phyloP scores from a whole-genome alignment of 805 yeast genomes.

The Limtongozyma cylindracea region DNA sequence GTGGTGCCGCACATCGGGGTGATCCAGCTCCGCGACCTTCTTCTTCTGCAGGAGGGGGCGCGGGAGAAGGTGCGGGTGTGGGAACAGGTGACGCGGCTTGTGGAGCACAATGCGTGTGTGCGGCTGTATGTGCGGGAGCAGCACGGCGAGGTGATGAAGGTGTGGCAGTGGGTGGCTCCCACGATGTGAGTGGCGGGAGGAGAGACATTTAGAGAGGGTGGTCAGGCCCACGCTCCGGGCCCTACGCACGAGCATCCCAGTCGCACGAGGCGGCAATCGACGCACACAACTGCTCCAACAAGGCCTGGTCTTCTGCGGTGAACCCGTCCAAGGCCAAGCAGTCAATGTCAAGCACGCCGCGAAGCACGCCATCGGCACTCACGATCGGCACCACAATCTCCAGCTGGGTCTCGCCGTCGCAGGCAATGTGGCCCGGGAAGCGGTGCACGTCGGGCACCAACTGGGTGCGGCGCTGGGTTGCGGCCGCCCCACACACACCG shows the following conservation, averaged over 20 bases:
- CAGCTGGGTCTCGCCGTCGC: slow-evolving; percentile 86
- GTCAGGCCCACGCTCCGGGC: neutral
- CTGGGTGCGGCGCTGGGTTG: slow-evolving; percentile 29
- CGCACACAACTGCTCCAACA: slow-evolving; percentile 18
- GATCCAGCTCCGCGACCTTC: slow-evolving; percentile 46
- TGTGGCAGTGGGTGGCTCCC: slow-evolving; percentile 55
- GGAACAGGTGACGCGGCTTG: slow-evolving; percentile 23
- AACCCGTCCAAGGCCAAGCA: slow-evolving; percentile 44
- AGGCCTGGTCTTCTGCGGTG: slow-evolving; percentile 28
- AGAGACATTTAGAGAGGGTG: too few relatives aligned
- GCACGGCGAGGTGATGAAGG: slow-evolving; percentile 70
- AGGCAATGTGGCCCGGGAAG: slow-evolving; percentile 87
- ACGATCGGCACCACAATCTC: slow-evolving; percentile 79
- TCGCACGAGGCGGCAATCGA: neutral
- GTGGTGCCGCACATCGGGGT: slow-evolving; percentile 26
- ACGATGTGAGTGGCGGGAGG: slow-evolving; percentile 1
- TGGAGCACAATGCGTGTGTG: slow-evolving; percentile 46
- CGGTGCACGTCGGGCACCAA: slow-evolving; percentile 52
- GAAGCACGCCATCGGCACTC: slow-evolving; percentile 11
- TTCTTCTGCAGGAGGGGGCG: slow-evolving; percentile 16
- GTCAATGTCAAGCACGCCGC: slow-evolving; percentile 78
- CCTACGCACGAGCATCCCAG: neutral
- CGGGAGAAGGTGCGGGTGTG: slow-evolving; percentile 20
- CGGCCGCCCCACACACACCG: slow-evolving; percentile 90
- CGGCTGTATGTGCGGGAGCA: slow-evolving; percentile 37